Conservation (phyloP, 768 basidiomycete genomes). For the Dendrothele bispora region DNA sequence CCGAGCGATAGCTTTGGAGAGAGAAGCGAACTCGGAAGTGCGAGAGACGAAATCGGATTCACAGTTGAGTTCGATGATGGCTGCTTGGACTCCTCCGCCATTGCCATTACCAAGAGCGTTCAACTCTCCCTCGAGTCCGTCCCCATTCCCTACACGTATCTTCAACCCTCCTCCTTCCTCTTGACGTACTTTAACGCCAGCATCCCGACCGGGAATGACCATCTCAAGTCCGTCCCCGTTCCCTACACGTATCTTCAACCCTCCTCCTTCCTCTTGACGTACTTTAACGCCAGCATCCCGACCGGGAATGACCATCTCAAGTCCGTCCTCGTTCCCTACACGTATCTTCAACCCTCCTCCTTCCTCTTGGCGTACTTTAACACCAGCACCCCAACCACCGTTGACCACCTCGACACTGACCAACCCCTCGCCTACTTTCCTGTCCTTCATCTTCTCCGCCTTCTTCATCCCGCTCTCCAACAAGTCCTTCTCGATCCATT, state of each 20-base stretch:
- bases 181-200: too few species aligned
- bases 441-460: conserved; percentile 79
- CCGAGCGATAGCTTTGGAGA: conserved; percentile 80
- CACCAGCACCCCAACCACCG: conserved; percentile 47
- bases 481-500: conserved; percentile 81
- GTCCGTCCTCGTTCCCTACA: conserved; percentile 72
- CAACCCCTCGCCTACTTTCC: conserved; percentile 76
- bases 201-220: too few species aligned
- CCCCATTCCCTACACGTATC: conserved; percentile 28
- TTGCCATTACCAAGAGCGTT: too few species aligned
- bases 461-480: conserved; percentile 70
- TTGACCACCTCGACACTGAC: conserved; percentile 77
- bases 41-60: conserved; percentile 96
- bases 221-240: conserved; percentile 39
- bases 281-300: too few species aligned
- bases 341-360: conserved; percentile 79
- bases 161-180: too few species aligned
- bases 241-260: too few species aligned
- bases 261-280: too few species aligned
- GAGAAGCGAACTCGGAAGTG: conserved; percentile 76
- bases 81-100: conserved; percentile 77
- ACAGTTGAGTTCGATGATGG: conserved; percentile 91
- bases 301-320: conserved; percentile 70
- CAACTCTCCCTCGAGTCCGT: too few species aligned
- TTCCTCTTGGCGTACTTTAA: conserved; percentile 70